Percentiles rank a stretch among this genome's conserved stretches.
Evolutionary conservation across 768 basidiomycete genomes (phyloP).

Genomic region (Suillus sp.): DNA sequence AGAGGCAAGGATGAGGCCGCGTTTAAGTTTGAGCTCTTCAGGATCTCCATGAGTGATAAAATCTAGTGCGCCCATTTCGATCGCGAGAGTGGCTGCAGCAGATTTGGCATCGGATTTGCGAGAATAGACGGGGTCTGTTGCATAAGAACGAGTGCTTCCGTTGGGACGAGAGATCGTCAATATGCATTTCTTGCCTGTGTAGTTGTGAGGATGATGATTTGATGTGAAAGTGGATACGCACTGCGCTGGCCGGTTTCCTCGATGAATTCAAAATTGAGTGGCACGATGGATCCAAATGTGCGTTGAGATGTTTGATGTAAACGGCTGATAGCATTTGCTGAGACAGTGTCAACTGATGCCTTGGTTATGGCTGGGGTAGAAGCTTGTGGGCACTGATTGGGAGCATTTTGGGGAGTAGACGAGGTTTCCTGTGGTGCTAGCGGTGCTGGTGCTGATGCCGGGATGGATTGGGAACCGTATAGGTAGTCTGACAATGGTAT

Average conservation of each 20-base stretch:
- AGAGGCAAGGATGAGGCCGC: slow-evolving; percentile 33
- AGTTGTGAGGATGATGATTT: slow-evolving; percentile 12
- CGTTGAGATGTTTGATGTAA: slow-evolving; percentile 47
- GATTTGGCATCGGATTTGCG: slow-evolving; percentile 56
- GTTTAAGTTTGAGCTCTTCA: slow-evolving; percentile 38
- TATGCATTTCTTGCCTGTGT: slow-evolving; percentile 58
- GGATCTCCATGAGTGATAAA: slow-evolving; percentile 54
- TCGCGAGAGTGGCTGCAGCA: slow-evolving; percentile 52
- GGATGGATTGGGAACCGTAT: slow-evolving; percentile 1
- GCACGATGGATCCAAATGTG: slow-evolving; percentile 42
- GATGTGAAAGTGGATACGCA: slow-evolving; percentile 22
- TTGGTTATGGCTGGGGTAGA: slow-evolving; percentile 10
- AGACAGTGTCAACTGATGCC: slow-evolving; percentile 10
- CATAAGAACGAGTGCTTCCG: slow-evolving; percentile 53
- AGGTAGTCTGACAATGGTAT: slow-evolving; percentile 32
- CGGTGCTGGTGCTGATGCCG: not conserved
- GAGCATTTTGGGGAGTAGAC: not conserved
- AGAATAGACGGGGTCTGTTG: slow-evolving; percentile 45
- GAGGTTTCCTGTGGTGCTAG: not conserved
- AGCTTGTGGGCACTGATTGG: slow-evolving; percentile 11
- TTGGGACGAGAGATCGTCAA: slow-evolving; percentile 60
- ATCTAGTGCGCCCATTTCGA: slow-evolving; percentile 61
- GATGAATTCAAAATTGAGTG: slow-evolving; percentile 49
- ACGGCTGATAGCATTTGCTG: slow-evolving; percentile 31
- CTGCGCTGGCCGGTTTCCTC: slow-evolving; percentile 42